Evolutionary conservation across 2,329 filamentous ascomycete species (phyloP), one percentile per base, ranked within the genome.

Genomic region (Venturia nashicola): DNA sequence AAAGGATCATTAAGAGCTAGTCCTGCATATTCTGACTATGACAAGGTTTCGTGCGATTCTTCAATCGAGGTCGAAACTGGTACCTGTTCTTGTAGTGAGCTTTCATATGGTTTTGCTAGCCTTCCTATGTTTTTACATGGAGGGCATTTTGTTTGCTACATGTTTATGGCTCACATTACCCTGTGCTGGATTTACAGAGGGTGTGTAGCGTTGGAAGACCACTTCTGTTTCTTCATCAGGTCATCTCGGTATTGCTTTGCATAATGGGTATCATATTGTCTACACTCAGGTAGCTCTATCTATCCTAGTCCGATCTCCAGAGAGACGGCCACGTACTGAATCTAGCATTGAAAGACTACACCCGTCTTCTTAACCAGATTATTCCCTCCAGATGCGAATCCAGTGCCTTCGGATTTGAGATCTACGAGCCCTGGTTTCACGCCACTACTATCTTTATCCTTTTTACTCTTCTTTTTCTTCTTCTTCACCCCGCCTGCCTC

Each of bases 321-420:
- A n/a, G 46, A 12, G 20, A 51, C 2, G 9, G 46, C 1, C 27
- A 14, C 27, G 12, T 27, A 8, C 46, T 20, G 3, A n/a, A 6
- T 34, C 48, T 67, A 94, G 72, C 90, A 93, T 72, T 95, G 90
- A 74, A 96, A 96, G 0, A 87, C 87, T 20, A 95, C 85, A 0
- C 89, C 88, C 3, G 82, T 77, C 73, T 87, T 94, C 75, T 89
- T 88, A 18, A 95, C 91, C 69, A 89, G 83, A 71, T 88, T 96
- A 61, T 84, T 83, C 2, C 94, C 93, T n/a, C 88, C 87, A 5
- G 90, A 89, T 5, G 93, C 92, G 75, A 96, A 97, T 0, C 93
- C 93, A 0, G 93, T 97, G 0, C 93, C 93, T 69, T 97, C 93
- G 43, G 87, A 90, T 68, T 84, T 86, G 60, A 97, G 82, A 71